Conservation (phyloP, 345 rosid species). For the Combretum micranthum region DNA sequence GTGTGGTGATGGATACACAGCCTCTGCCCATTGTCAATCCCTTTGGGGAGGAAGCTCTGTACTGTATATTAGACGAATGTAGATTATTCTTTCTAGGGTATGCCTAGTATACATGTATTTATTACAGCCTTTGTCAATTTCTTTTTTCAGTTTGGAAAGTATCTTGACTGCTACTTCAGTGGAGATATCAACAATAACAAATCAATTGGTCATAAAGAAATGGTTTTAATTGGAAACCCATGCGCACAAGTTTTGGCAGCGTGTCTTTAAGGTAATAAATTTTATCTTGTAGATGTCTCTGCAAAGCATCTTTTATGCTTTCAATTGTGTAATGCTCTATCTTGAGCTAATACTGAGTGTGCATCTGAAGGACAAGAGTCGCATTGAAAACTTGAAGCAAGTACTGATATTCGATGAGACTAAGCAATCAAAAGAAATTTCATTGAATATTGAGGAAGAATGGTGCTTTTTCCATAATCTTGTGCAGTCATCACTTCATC, state of each 20-base stretch:
- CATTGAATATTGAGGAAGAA: conserved; percentile 64
- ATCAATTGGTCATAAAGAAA: conserved; percentile 56
- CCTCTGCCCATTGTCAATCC: conserved; percentile 80
- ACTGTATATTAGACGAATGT: conserved; percentile 18
- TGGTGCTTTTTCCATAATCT: conserved; percentile 87
- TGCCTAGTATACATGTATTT: conserved; percentile 9
- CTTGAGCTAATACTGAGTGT: no score
- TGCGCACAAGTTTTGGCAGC: conserved; percentile 90
- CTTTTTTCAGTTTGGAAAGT: conserved; percentile 51
- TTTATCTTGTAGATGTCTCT: conserved; percentile 3
- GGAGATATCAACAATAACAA: conserved; percentile 33
- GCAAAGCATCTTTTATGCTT: no score
- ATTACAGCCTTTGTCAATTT: conserved; percentile 10
- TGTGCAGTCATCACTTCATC: conserved; percentile 59
- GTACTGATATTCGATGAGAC: conserved; percentile 27
- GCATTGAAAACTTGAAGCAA: conserved; percentile 54
- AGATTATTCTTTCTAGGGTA: conserved; percentile 12
- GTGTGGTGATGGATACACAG: conserved; percentile 71
- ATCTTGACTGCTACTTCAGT: conserved; percentile 37
- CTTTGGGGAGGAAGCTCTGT: conserved; percentile 70
- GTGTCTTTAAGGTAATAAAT: conserved; percentile 15
- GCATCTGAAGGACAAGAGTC: conserved; percentile 61
- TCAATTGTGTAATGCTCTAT: no score
- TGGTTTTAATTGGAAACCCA: conserved; percentile 53
- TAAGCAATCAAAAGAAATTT: conserved; percentile 25